phyloP scores from a whole-genome alignment of 139 green algal species.

The Auxenochlorella pyrenoidosa region DNA sequence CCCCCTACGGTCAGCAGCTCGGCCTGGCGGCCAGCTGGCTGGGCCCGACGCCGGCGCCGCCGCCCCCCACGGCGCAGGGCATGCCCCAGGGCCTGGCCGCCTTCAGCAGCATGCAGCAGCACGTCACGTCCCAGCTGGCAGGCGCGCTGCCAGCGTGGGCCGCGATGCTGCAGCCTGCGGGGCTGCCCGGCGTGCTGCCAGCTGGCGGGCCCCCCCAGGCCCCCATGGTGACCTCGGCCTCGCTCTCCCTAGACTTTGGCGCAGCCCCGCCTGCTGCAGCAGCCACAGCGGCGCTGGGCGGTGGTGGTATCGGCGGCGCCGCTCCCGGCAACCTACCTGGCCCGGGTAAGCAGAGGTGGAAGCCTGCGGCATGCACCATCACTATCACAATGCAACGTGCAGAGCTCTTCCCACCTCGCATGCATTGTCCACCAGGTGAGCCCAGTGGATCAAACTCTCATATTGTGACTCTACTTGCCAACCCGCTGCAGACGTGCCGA shows the following conservation, averaged over 20 bases:
- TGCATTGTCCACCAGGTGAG: too few relatives aligned
- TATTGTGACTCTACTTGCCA: not conserved
- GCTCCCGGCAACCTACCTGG: not conserved
- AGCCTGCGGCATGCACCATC: too few relatives aligned
- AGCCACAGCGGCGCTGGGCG: not conserved
- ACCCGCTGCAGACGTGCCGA: not conserved
- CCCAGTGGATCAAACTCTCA: too few relatives aligned
- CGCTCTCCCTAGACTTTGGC: not conserved
- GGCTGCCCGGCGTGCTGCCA: not conserved
- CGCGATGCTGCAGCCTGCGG: not conserved
- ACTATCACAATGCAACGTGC: too few relatives aligned
- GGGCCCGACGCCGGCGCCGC: not conserved
- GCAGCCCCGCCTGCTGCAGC: not conserved
- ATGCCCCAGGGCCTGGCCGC: not conserved
- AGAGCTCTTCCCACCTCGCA: not conserved
- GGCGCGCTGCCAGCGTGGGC: conserved; percentile 9
- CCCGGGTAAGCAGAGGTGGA: not conserved
- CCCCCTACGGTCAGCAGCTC: conserved; percentile 16
- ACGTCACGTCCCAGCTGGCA: conserved; percentile 1
- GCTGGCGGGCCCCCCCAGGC: too few relatives aligned
- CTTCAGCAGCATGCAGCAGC: conserved; percentile 21
- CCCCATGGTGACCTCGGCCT: not conserved
- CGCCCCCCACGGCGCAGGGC: not conserved
- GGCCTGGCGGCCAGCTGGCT: conserved; percentile 19
- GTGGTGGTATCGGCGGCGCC: not conserved